Evolutionary conservation across 2,329 filamentous ascomycete genomes (phyloP), one percentile per base, ranked within the genome.

Genomic region (Verticillium longisporum): DNA sequence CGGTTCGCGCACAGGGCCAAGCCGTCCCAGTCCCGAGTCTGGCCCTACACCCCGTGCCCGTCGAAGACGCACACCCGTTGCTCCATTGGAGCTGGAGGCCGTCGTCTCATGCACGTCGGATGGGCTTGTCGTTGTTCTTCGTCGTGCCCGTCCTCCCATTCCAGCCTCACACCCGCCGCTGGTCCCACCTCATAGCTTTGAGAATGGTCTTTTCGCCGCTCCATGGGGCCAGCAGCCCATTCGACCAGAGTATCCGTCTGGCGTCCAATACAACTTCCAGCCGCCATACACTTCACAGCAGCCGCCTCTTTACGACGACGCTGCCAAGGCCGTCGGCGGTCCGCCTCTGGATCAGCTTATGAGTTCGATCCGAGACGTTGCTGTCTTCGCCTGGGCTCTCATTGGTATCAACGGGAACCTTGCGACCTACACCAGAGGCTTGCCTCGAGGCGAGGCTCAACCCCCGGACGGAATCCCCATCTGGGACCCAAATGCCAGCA

Each of bases 31-130:
- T 10, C 45, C 45, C 21, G 45, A 53, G 7, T 21, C 45, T 21
- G 54, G 54, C 54, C 74, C 74, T 2, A 79, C 81, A 1, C 45
- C 45, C 11, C 45, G 45, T 18, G 45, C 18, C 9, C 45, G 45
- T 2, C 21, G 45, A 13, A 53, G 45, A 26, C 45, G 45, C 21
- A 18, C 45, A 10, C 45, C 18, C 4, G 18, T 4, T 21, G 45
- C 45, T 6, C 45, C 45, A 9, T 80, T 92, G 58, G 91, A 96
- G 74, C 78, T 96, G 4, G 92, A 96, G 75, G 92, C 91, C 2
- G 91, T 96, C n/a, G 88, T 96, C 5, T 96, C 92, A 0, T 96
- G 92, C 74, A 92, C 91, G 2, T 96, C 92, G 0, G 92, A 96
- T 71, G 92, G 92, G 1, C 78, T 96, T 0, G 91, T 96, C 2